Evolutionary conservation across 108 stramenopile genomes (phyloP).

Genomic region (Skeletonema marinoi): DNA sequence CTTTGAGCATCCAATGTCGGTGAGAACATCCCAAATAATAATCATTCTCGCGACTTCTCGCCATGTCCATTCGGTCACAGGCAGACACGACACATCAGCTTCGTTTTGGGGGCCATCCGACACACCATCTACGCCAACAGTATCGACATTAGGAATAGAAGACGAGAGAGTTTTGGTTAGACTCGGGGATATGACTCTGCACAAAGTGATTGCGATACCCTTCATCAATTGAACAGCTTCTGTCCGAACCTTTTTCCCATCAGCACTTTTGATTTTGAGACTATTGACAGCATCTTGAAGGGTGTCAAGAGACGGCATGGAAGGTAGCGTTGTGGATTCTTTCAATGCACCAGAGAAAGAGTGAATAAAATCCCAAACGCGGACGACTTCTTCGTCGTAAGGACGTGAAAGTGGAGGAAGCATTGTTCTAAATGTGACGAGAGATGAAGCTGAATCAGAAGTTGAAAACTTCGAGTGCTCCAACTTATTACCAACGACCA

Average conservation of each 20-base stretch:
- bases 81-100: slow-evolving; percentile 53
- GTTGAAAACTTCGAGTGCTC: slow-evolving; percentile 16
- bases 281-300: slow-evolving; percentile 73
- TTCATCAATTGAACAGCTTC: slow-evolving; percentile 61
- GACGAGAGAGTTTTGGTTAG: slow-evolving; percentile 74
- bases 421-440: slow-evolving; percentile 14
- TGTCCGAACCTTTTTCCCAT: slow-evolving; percentile 14
- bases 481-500: slow-evolving; percentile 55
- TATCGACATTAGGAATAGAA: slow-evolving; percentile 66
- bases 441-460: slow-evolving; percentile 21
- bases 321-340: slow-evolving; percentile 33
- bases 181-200: slow-evolving; percentile 61
- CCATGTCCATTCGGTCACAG: slow-evolving; percentile 85
- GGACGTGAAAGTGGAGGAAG: slow-evolving; percentile 64
- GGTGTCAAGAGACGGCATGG: slow-evolving; percentile 67
- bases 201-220: slow-evolving; percentile 70
- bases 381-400: slow-evolving; percentile 76
- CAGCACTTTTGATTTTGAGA: slow-evolving; percentile 14
- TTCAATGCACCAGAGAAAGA: slow-evolving; percentile 70
- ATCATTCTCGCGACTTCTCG: slow-evolving; percentile 82
- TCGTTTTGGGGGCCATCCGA: slow-evolving; percentile 44
- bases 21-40: slow-evolving; percentile 70
- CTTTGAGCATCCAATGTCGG: slow-evolving; percentile 74
- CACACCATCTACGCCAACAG: slow-evolving; percentile 39
- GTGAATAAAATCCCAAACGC: slow-evolving; percentile 82